phyloP scores from a whole-genome alignment of 2,329 filamentous ascomycete genomes.

The Apiospora arundinis region DNA sequence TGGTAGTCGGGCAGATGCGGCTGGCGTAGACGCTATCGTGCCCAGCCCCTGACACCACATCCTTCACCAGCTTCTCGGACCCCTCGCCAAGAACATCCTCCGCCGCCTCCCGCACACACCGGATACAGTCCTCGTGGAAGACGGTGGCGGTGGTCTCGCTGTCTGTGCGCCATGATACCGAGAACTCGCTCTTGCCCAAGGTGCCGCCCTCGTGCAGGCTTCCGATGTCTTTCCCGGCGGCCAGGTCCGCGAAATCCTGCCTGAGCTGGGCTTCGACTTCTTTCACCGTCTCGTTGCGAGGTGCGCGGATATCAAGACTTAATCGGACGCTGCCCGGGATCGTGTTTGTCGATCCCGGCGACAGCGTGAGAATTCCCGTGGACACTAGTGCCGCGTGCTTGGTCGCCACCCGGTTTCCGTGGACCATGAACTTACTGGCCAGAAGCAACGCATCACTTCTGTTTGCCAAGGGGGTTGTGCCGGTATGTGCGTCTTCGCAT shows the following conservation, averaged over 20 bases:
- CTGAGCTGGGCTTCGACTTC: slow-evolving; percentile 63
- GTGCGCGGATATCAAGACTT: slow-evolving; percentile 70
- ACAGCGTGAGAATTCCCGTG: slow-evolving; percentile 71
- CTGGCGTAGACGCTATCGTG: slow-evolving; percentile 65
- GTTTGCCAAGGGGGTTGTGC: slow-evolving; percentile 72
- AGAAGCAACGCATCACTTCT: slow-evolving; percentile 73
- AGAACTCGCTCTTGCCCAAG: slow-evolving; percentile 29
- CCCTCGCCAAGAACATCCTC: slow-evolving; percentile 59
- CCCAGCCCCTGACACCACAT: slow-evolving; percentile 50
- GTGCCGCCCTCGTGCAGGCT: slow-evolving; percentile 45
- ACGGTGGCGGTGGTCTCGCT: slow-evolving; percentile 65
- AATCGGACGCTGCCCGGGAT: slow-evolving; percentile 73
- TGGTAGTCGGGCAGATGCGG: slow-evolving; percentile 64
- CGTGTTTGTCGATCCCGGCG: slow-evolving; percentile 75
- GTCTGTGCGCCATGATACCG: slow-evolving; percentile 61
- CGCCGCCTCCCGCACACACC: slow-evolving; percentile 66
- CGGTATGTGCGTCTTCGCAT: slow-evolving; percentile 69
- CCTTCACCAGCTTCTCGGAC: slow-evolving; percentile 37
- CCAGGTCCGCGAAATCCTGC: slow-evolving; percentile 65
- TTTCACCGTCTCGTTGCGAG: slow-evolving; percentile 59
- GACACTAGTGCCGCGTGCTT: slow-evolving; percentile 67
- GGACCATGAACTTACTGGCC: slow-evolving; percentile 70
- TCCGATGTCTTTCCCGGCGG: slow-evolving; percentile 59
- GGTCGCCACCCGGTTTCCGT: slow-evolving; percentile 67
- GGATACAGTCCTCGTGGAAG: slow-evolving; percentile 73